Conservation (phyloP, 106 monocot species). For the Triglochin maritima region DNA sequence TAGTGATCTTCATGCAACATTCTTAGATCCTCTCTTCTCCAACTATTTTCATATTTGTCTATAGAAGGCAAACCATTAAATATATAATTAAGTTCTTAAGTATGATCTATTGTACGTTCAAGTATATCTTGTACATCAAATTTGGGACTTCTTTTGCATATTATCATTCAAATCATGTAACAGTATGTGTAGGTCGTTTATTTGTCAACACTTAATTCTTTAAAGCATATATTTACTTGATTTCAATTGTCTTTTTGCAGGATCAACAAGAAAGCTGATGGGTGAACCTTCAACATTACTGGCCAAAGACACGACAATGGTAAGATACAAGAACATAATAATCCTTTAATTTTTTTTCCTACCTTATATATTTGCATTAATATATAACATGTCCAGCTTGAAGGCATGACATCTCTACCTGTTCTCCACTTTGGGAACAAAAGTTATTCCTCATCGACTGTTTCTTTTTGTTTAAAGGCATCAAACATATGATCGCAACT, state of each 20-base stretch:
- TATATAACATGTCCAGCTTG: neutral
- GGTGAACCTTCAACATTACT: neutral
- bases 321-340: neutral
- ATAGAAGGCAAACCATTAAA: too few relatives aligned
- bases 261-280: slow-evolving; percentile 1
- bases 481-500: too few relatives aligned
- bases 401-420: slow-evolving; percentile 6
- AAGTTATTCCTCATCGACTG: neutral
- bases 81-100: too few relatives aligned
- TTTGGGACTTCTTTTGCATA: neutral
- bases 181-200: neutral
- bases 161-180: neutral
- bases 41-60: too few relatives aligned
- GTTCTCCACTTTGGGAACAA: slow-evolving; percentile 2
- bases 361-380: neutral
- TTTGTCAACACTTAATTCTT: neutral
- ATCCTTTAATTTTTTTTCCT: neutral
- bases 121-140: too few relatives aligned
- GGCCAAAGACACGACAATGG: neutral
- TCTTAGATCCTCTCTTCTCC: neutral
- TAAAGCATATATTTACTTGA: neutral
- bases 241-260: neutral
- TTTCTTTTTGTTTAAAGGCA: too few relatives aligned
- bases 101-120: too few relatives aligned
- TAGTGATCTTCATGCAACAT: neutral